Conservation (phyloP, 768 basidiomycete species). For the Kwoniella sp. region DNA sequence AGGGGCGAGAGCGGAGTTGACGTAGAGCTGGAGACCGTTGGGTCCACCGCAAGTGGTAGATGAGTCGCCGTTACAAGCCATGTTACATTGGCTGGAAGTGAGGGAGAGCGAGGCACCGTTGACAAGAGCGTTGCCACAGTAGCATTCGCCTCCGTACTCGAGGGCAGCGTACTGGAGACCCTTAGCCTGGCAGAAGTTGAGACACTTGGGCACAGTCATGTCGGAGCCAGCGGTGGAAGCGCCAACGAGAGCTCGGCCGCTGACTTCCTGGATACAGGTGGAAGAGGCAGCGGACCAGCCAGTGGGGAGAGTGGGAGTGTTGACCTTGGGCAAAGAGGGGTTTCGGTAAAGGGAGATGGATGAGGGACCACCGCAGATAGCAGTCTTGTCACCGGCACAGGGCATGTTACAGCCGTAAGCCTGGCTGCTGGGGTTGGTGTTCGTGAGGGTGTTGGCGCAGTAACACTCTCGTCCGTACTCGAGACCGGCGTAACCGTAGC, state of each 20-base stretch:
- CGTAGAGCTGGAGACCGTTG: conserved; percentile 25
- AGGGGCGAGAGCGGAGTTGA: conserved; percentile 16
- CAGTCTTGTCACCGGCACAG: conserved; percentile 33
- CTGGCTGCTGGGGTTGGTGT: conserved; percentile 22
- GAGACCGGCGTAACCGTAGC: conserved; percentile 25
- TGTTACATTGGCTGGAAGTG: conserved; percentile 29
- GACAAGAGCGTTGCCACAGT: conserved; percentile 29
- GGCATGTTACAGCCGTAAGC: conserved; percentile 39
- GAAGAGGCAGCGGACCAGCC: conserved; percentile 31
- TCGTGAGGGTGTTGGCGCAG: conserved; percentile 33
- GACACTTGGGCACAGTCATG: conserved; percentile 36
- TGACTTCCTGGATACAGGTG: conserved; percentile 33
- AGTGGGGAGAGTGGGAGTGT: conserved; percentile 29
- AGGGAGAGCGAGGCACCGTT: conserved; percentile 34
- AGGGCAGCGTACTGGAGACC: conserved; percentile 35
- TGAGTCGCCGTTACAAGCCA: conserved; percentile 39
- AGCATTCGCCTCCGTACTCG: conserved; percentile 35
- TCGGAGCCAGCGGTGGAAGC: conserved; percentile 8
- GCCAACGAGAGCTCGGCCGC: conserved; percentile 22
- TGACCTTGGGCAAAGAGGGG: conserved; percentile 15
- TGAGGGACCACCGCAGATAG: conserved; percentile 36
- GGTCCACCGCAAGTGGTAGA: conserved; percentile 34
- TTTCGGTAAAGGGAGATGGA: conserved; percentile 31
- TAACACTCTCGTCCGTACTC: conserved; percentile 38
- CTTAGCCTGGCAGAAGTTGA: conserved; percentile 25